Base-by-base conservation (phyloP, 2,329 filamentous ascomycete genomes). In the Aspergillus flavus region DNA sequence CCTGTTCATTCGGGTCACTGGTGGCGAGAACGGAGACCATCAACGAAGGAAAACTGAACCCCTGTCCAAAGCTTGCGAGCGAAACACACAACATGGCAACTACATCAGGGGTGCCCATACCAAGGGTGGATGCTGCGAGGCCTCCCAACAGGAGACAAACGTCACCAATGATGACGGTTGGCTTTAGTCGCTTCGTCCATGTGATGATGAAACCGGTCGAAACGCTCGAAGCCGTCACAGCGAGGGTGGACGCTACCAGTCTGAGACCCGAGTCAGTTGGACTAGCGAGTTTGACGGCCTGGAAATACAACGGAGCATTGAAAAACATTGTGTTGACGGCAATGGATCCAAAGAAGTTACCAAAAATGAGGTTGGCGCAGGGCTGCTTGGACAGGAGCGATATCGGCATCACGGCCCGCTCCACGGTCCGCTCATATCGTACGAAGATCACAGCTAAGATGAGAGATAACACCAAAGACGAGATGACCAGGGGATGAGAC, bases 271-370 rank as follows among this genome's bases (percentile, higher is more conserved):
- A 92, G 28, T 83, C 81, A 0, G 91, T 92, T 19, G 91, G 88
- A 6, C 83, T 85, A 62, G 89, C 87, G 58, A 91, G 83, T 55
- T 91, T 87, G 30, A 92, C 90, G 43, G 88, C 89, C 73, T 92
- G 90, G 78, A 92, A 93, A 80, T 89, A 94, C 9, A 94, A 81
- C 0, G 91, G 91, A 6, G 87, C 87, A 70, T 89, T 89, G 78
- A 92, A 91, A 19, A 91, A 79, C 66, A 91, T 86, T 3, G 82
- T 83, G 64, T 85, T 83, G 63, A 83, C 75, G 1, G 82, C 80
- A 19, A 85, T 75, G 6, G 78, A 73, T 0, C 80, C 80, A 64
- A 85, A 83, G 69, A 85, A 85, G 66, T 84, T 85, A 62, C 80
- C 80, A 67, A 84, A 83, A 52, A 85, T 80, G 1, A 85, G 74